Evolutionary conservation across 2,329 filamentous ascomycete genomes (phyloP).

Genomic region (Sclerotinia trifoliorum): DNA sequence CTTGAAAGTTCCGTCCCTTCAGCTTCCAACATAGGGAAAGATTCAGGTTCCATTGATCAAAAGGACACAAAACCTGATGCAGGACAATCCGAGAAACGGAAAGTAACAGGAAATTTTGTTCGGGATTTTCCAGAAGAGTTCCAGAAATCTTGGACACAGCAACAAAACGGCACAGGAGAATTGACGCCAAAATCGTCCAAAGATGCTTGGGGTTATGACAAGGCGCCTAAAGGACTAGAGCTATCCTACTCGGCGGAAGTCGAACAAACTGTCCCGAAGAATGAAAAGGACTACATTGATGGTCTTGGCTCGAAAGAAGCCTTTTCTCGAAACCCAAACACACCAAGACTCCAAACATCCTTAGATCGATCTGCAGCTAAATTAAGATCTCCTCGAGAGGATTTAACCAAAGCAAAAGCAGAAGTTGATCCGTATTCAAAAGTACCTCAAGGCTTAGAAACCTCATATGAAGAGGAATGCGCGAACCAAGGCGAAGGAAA

Average conservation of each 20-base stretch:
- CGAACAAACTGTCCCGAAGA: conserved; percentile 29
- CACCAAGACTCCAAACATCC: conserved; percentile 36
- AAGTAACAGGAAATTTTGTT: conserved; percentile 49
- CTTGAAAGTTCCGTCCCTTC: background rate
- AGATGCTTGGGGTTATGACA: conserved; percentile 21
- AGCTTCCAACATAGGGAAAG: background rate
- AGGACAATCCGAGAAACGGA: conserved; percentile 9
- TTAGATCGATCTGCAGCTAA: conserved; percentile 32
- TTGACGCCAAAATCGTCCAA: conserved; percentile 27
- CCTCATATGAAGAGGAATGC: conserved; percentile 20
- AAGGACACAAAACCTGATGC: background rate
- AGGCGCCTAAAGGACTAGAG: conserved; percentile 20
- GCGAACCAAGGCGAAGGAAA: conserved; percentile 27
- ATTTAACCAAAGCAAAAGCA: background rate
- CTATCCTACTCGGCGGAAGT: conserved; percentile 23
- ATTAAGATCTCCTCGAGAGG: background rate
- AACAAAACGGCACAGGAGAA: conserved; percentile 22
- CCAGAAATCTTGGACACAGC: conserved; percentile 44
- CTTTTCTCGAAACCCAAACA: conserved; percentile 33
- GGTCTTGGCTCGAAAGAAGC: conserved; percentile 25
- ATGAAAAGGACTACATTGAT: conserved; percentile 35
- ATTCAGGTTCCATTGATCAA: background rate
- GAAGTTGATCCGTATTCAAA: conserved; percentile 19
- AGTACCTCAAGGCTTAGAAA: conserved; percentile 21
- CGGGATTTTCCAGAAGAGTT: conserved; percentile 56